A percentile compares a stretch with the other conserved stretches of the same genome.
Evolutionary conservation across 192 early-diverging fungal species (phyloP).

Genomic region (Entrophospora sp.): DNA sequence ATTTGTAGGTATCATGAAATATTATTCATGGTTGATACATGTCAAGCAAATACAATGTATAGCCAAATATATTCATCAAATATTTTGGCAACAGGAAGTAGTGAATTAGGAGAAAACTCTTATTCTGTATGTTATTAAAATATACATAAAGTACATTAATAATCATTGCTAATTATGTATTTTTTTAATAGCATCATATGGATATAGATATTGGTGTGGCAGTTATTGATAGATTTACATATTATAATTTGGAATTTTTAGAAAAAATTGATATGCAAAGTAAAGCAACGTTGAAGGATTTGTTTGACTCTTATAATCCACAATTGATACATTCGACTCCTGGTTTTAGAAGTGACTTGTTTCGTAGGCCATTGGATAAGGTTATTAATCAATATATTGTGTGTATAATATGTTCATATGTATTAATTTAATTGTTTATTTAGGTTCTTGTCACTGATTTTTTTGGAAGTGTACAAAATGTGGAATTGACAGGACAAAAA

Average conservation of each 20-base stretch:
- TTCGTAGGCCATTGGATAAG: conserved; percentile 65
- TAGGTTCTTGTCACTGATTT: conserved; percentile 85
- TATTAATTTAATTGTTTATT: neutral
- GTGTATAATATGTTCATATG: neutral
- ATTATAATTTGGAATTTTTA: conserved; percentile 88
- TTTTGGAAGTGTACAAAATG: conserved; percentile 89
- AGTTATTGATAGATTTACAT: conserved; percentile 97
- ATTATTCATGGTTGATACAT: conserved; percentile 98
- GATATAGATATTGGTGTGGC: conserved; percentile 93
- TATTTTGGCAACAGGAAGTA: conserved; percentile 85
- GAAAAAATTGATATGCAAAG: conserved; percentile 78
- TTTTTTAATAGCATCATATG: conserved; percentile 53
- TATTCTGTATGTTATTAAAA: conserved; percentile 71
- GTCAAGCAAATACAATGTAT: conserved; percentile 97
- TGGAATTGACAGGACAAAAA: conserved; percentile 64
- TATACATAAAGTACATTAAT: no score
- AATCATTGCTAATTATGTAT: neutral
- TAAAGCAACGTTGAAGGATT: conserved; percentile 58
- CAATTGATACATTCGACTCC: conserved; percentile 70
- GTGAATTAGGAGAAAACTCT: conserved; percentile 78
- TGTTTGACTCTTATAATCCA: conserved; percentile 80
- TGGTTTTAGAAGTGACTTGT: conserved; percentile 79
- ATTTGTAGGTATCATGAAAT: conserved; percentile 78
- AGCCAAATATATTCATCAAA: conserved; percentile 88
- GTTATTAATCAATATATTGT: conserved; percentile 35